Evolutionary conservation across 768 basidiomycete species (phyloP).

Genomic region (Lentinula edodes): DNA sequence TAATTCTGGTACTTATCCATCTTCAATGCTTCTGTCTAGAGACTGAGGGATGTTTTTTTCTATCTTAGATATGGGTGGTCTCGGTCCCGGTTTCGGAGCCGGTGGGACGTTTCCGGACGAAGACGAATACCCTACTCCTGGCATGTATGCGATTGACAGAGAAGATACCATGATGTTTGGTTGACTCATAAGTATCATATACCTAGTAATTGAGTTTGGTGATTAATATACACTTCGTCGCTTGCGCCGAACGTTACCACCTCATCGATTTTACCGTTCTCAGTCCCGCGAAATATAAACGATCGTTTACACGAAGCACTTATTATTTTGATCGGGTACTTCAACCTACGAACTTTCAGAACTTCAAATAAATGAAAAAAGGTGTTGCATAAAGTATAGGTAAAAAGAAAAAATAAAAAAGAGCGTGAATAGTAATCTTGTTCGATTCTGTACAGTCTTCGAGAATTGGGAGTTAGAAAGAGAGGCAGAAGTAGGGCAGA

Average conservation of each 20-base stretch:
- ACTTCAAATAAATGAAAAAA: neutral
- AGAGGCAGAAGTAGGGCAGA: no score
- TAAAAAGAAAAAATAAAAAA: constrained; percentile 1
- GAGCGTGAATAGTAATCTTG: neutral
- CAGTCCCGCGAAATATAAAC: no score
- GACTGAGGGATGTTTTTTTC: neutral
- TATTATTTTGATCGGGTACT: neutral
- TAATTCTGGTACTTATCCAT: neutral
- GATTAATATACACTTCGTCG: no score
- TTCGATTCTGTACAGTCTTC: neutral
- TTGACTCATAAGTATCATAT: neutral
- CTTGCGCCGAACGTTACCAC: no score
- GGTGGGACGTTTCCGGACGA: neutral
- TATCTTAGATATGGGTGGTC: neutral
- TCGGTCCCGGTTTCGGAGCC: neutral
- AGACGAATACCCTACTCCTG: neutral
- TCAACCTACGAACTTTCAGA: no score
- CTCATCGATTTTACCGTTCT: no score
- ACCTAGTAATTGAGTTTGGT: neutral
- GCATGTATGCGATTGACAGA: neutral
- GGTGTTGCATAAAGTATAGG: neutral
- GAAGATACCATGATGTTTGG: neutral
- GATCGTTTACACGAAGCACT: neutral
- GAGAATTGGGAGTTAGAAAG: neutral
- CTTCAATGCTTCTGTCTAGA: no score